Percentiles rank a stretch among this genome's conserved stretches.
phyloP scores from a whole-genome alignment of 2,329 filamentous ascomycete species.

The Ophiostoma himal-ulmi region DNA sequence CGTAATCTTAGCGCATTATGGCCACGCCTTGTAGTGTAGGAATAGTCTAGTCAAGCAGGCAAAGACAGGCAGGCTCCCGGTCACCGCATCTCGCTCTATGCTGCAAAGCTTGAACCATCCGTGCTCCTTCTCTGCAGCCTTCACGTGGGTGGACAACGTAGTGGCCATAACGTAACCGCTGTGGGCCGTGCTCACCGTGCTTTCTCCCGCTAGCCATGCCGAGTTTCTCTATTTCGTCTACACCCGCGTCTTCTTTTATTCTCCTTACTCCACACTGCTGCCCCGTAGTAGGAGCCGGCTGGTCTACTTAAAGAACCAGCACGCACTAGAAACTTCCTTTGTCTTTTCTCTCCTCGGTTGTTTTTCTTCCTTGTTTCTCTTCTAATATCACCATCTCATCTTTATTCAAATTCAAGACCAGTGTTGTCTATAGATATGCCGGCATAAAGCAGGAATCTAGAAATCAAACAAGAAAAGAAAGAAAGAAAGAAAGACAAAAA shows the following conservation, averaged over 20 bases:
- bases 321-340: conserved; percentile 6
- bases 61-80: neutral
- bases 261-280: conserved; percentile 4
- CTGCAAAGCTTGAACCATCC: too few species aligned
- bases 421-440: neutral
- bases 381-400: neutral
- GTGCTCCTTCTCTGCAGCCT: too few species aligned
- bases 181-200: neutral
- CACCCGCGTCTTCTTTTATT: neutral
- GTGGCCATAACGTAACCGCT: conserved; percentile 6
- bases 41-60: too few species aligned
- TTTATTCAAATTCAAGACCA: neutral
- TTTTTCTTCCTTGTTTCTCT: neutral
- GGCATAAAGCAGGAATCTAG: neutral
- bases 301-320: conserved; percentile 1
- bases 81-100: neutral
- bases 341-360: neutral
- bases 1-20: too few species aligned
- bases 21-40: too few species aligned
- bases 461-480: neutral
- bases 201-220: neutral
- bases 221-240: neutral
- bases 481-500: neutral
- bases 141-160: neutral
- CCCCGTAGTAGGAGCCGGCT: neutral